These are phyloP conservation scores for Aethionema arabicum DNA, from an alignment of 345 rosid genomes.

Conservation along the genomic window DNA sequence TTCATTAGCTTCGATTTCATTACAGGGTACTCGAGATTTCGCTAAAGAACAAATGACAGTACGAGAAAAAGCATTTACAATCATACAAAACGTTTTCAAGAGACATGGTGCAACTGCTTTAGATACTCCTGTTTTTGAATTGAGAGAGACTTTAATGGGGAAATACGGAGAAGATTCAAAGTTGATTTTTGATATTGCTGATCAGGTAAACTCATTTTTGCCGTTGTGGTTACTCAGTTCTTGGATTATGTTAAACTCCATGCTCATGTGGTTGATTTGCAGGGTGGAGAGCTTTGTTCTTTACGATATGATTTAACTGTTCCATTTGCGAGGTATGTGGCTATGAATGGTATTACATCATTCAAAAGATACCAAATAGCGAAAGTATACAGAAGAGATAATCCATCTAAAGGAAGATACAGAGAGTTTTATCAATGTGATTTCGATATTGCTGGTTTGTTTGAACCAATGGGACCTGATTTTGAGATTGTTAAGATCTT, in stretches of 20 bases:
- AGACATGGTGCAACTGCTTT: slow-evolving; percentile 90
- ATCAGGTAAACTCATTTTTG: slow-evolving; percentile 61
- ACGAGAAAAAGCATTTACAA: slow-evolving; percentile 77
- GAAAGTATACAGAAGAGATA: slow-evolving; percentile 89
- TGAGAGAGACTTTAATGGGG: slow-evolving; percentile 92
- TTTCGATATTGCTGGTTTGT: slow-evolving; percentile 90
- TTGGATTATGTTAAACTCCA: neutral
- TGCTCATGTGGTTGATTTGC: slow-evolving; percentile 29
- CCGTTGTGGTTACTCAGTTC: neutral
- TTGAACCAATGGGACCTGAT: slow-evolving; percentile 91
- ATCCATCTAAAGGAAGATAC: slow-evolving; percentile 90
- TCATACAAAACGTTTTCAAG: slow-evolving; percentile 72
- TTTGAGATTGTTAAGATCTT: slow-evolving; percentile 72
- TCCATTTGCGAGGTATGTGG: slow-evolving; percentile 91
- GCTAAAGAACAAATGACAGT: slow-evolving; percentile 83
- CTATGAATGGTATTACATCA: slow-evolving; percentile 82
- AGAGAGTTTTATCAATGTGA: slow-evolving; percentile 99
- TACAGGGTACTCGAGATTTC: slow-evolving; percentile 89
- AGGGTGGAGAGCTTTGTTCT: slow-evolving; percentile 99
- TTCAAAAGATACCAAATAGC: slow-evolving; percentile 88
- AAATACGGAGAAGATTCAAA: slow-evolving; percentile 97
- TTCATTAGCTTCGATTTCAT: slow-evolving; percentile 25
- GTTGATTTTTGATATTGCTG: slow-evolving; percentile 90
- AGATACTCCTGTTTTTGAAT: slow-evolving; percentile 94
- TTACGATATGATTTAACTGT: slow-evolving; percentile 90